Evolutionary conservation across 1,284 basidiomycete genomes (phyloP), one percentile per base, ranked within the genome.

Genomic region (Mycosarcoma mackinlayi): DNA sequence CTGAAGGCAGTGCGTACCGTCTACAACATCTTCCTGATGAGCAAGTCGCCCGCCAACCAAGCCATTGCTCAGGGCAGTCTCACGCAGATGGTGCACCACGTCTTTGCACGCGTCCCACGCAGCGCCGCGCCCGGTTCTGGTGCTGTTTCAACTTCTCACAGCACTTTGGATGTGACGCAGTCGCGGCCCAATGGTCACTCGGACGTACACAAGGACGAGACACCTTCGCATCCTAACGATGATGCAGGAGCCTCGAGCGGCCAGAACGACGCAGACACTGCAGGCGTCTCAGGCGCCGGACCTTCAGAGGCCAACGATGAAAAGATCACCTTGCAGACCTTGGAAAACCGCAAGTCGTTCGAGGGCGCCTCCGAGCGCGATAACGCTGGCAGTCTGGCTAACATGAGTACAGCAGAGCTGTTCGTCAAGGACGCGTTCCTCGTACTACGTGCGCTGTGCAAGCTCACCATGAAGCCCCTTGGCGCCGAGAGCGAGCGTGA

Each of bases 1-100:
- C 69, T 82, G 35, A 80, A 79, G 48, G 76, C 94, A 25, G 78
- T 82, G 3, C 67, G 80, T n/a, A 82, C 80, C 6, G 78, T 80
- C 30, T 82, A 82, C 73, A 80, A 82, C 57, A 73, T 82, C 60
- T 82, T 80, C 54, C 59, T 82, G 10, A 73, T 79, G 57, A 74
- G 72, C 59, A 79, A 78, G 54, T 73, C 62, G 41, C 59, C 78
- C 3, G 73, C 74, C 33, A 79, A 80, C 39, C 79, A 81, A 54
- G 78, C 76, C 23, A 79, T 82, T 31, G 78, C 81, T 24, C 80
- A 81, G 49, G 81, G 80, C n/a, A 70, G 63, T 27, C 57, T 82
- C 8, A 74, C 77, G 3, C 81, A 82, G 63, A 82, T 82, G 79
- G 74, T 80, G 25, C 69, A 79, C 30, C 67, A 78, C 45, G 80